phyloP scores from a whole-genome alignment of 441 rosid species.

The Corymbia citriodora region DNA sequence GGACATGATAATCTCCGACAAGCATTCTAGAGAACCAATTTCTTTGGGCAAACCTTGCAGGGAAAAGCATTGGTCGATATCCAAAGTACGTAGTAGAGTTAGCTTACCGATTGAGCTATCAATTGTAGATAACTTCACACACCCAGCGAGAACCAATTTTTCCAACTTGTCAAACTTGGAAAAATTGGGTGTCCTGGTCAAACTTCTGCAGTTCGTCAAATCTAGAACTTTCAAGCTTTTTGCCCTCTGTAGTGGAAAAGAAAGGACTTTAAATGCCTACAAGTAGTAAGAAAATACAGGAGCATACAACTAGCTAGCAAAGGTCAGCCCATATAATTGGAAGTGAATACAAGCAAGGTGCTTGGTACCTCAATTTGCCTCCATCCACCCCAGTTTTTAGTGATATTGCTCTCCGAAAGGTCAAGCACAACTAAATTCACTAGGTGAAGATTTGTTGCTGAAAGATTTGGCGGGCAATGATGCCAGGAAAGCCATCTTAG shows the following conservation, averaged over 20 bases:
- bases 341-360: not conserved
- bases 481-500: not conserved
- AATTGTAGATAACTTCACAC: not conserved
- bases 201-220: not conserved
- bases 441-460: accelerated
- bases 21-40: not conserved
- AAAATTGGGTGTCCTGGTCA: not conserved
- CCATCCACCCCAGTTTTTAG: not conserved
- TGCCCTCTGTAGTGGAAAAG: not conserved
- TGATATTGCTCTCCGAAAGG: not conserved
- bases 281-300: not conserved
- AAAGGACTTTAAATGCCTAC: not conserved
- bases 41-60: accelerated
- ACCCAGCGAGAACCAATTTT: not conserved
- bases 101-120: not conserved
- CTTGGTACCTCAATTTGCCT: not conserved
- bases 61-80: not conserved
- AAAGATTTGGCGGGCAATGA: not conserved
- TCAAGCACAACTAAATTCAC: not conserved
- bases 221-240: not conserved
- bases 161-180: not conserved
- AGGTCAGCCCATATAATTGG: not conserved
- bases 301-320: not conserved
- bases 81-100: not conserved
- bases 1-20: not conserved